Evolutionary conservation across 192 early-diverging fungal species (phyloP).

Genomic region (Coemansia javaensis): DNA sequence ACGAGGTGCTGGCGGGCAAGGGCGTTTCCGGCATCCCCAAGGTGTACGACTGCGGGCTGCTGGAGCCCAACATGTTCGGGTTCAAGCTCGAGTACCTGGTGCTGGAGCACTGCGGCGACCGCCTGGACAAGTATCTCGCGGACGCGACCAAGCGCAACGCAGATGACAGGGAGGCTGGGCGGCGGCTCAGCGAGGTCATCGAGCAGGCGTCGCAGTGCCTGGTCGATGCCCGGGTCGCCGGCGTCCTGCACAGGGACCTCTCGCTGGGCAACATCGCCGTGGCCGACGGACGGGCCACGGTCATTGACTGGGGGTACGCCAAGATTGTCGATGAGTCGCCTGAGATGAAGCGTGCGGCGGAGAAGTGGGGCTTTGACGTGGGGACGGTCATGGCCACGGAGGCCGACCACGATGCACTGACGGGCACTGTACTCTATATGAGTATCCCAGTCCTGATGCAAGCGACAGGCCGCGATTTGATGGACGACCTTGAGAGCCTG

Average conservation of each 20-base stretch:
- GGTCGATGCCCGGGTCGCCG: not conserved
- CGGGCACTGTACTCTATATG: slow-evolving; percentile 1
- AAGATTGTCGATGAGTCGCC: not conserved
- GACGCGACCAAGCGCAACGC: not conserved
- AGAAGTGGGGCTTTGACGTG: not conserved
- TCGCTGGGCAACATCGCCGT: slow-evolving; percentile 14
- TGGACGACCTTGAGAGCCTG: no score
- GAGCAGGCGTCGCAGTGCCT: not conserved
- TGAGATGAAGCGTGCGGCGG: not conserved
- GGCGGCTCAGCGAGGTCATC: not conserved
- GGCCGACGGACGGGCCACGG: not conserved
- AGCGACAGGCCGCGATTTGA: no score
- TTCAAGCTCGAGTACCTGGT: slow-evolving; percentile 10
- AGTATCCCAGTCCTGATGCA: not conserved
- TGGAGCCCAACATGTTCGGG: not conserved
- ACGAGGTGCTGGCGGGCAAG: not conserved
- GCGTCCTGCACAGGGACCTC: slow-evolving; percentile 3
- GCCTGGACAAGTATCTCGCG: not conserved
- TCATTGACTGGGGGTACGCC: slow-evolving; percentile 19
- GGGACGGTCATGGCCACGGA: not conserved
- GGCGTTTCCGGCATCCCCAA: not conserved
- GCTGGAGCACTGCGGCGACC: slow-evolving; percentile 6
- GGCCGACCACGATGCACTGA: not conserved
- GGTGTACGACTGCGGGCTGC: not conserved
- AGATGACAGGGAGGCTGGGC: no score